phyloP scores from a whole-genome alignment of 495 filamentous ascomycete genomes.

The Tricharina praecox region DNA sequence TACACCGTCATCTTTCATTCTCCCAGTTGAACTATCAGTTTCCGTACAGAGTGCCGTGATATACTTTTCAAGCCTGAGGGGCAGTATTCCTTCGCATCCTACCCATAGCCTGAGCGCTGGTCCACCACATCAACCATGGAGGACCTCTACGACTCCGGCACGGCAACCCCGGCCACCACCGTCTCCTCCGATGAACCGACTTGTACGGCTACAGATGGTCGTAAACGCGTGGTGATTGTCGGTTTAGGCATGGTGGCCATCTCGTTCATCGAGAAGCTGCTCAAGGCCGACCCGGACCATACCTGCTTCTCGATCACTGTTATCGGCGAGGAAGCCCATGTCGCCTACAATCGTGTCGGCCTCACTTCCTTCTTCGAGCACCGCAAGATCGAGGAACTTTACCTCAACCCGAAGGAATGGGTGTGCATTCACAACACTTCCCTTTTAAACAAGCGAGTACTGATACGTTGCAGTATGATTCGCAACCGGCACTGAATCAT shows the following conservation, averaged over 20 bases:
- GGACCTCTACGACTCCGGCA: no score
- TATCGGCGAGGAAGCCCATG: constrained; percentile 79
- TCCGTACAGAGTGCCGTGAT: no score
- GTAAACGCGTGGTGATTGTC: constrained; percentile 68
- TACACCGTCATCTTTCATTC: no score
- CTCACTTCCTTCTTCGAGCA: constrained; percentile 87
- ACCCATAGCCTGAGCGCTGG: no score
- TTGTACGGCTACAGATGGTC: not conserved
- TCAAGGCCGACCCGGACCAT: constrained; percentile 65
- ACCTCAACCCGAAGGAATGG: constrained; percentile 82
- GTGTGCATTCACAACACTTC: constrained; percentile 34
- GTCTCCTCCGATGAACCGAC: no score
- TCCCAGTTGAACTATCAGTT: no score
- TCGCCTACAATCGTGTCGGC: constrained; percentile 94
- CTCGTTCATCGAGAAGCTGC: constrained; percentile 81
- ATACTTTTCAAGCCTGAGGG: no score
- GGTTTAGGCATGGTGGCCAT: constrained; percentile 94
- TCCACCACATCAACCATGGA: no score
- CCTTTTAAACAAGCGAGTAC: not conserved
- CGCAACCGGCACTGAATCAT: constrained; percentile 49
- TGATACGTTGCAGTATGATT: constrained; percentile 25
- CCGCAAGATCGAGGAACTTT: constrained; percentile 74
- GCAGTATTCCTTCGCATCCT: no score
- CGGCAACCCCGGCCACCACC: no score
- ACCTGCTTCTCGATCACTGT: constrained; percentile 74